Conservation (phyloP, 2,329 filamentous ascomycete genomes). For the Fusarium dimerum region DNA sequence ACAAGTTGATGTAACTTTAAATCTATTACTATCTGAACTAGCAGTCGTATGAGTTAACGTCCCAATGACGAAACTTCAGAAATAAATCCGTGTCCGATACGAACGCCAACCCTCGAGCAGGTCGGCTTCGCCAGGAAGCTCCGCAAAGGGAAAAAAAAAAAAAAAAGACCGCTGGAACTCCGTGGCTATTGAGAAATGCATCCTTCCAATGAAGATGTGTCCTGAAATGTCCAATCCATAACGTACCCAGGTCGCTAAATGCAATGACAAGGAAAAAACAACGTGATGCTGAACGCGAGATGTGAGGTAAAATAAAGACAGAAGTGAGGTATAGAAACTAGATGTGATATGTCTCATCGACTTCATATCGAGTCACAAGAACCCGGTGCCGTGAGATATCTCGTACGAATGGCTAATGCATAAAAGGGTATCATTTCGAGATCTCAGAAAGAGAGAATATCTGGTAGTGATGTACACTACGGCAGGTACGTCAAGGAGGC, state of each 20-base stretch:
- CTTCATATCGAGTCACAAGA: slow-evolving; percentile 7
- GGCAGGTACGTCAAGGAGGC: slow-evolving; percentile 2
- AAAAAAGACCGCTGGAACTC: neutral
- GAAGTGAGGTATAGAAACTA: neutral
- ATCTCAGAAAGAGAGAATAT: slow-evolving; percentile 23
- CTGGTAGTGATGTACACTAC: slow-evolving; percentile 1
- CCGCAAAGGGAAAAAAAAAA: slow-evolving; percentile 1
- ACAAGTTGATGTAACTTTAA: neutral
- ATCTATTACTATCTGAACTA: slow-evolving; percentile 20
- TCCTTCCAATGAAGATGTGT: neutral
- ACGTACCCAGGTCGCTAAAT: neutral
- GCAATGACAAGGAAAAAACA: neutral
- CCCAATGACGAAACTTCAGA: slow-evolving; percentile 16
- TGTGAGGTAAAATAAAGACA: neutral
- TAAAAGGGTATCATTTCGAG: slow-evolving; percentile 30
- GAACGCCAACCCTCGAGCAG: slow-evolving; percentile 23
- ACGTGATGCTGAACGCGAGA: neutral
- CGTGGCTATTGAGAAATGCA: slow-evolving; percentile 1
- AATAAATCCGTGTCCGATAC: slow-evolving; percentile 4
- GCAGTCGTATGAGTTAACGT: slow-evolving; percentile 13
- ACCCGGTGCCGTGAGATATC: slow-evolving; percentile 16
- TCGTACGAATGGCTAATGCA: slow-evolving; percentile 15
- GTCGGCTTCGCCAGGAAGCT: slow-evolving; percentile 24
- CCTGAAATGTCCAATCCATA: neutral
- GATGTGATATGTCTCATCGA: neutral